A percentile compares a stretch with the other conserved stretches of the same genome.
phyloP scores from a whole-genome alignment of 305 asterid genomes.

The Fraxinus ornus region DNA sequence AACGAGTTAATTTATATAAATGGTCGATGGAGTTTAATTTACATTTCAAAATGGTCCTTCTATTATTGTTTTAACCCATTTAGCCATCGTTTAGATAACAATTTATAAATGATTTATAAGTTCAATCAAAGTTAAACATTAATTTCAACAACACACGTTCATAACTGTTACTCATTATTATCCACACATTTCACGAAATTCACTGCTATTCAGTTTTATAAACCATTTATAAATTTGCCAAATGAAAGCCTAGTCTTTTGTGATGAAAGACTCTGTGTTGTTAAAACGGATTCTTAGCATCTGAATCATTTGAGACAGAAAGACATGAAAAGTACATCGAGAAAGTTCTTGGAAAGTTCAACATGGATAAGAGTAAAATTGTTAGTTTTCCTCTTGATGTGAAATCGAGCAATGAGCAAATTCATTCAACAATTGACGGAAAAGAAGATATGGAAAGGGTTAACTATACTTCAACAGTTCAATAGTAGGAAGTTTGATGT shows the following conservation, averaged over 20 bases:
- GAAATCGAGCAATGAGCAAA: too few relatives aligned
- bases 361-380: neutral
- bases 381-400: neutral
- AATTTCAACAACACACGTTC: too few relatives aligned
- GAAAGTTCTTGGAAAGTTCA: too few relatives aligned
- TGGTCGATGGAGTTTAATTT: neutral
- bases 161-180: neutral
- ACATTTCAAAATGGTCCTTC: neutral
- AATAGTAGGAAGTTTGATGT: neutral
- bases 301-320: neutral
- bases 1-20: neutral
- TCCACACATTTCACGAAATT: neutral
- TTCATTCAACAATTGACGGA: neutral
- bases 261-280: neutral
- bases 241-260: neutral
- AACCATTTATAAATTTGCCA: too few relatives aligned
- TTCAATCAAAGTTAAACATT: too few relatives aligned
- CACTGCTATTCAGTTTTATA: too few relatives aligned
- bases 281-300: neutral
- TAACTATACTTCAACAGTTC: too few relatives aligned
- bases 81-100: neutral
- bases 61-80: neutral
- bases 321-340: too few relatives aligned
- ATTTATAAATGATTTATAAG: too few relatives aligned
- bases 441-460: neutral